Evolutionary conservation across 1,284 basidiomycete species (phyloP).

Genomic region (Sanghuangporus weigelae): DNA sequence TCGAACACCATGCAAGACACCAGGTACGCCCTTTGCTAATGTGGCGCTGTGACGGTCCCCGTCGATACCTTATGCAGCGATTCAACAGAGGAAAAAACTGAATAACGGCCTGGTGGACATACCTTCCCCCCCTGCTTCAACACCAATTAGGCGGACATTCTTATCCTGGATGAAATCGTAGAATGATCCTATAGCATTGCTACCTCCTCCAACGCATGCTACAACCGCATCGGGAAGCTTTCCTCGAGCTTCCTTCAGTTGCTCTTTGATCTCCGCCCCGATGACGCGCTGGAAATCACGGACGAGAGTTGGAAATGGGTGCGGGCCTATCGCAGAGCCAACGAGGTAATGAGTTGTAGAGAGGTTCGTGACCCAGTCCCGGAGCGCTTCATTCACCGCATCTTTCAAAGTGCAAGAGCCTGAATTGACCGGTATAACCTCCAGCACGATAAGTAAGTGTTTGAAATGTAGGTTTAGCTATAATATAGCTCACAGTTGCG

Average conservation of each 20-base stretch:
- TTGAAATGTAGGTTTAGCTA: neutral
- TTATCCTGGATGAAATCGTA: slow-evolving; percentile 91
- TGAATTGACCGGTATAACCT: slow-evolving; percentile 92
- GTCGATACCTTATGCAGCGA: slow-evolving; percentile 52
- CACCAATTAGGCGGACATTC: slow-evolving; percentile 79
- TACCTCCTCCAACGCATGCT: slow-evolving; percentile 96
- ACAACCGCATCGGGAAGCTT: slow-evolving; percentile 94
- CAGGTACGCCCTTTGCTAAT: slow-evolving; percentile 82
- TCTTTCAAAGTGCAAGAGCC: slow-evolving; percentile 97
- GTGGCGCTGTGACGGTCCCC: slow-evolving; percentile 90
- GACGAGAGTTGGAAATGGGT: slow-evolving; percentile 98
- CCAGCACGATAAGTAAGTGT: slow-evolving; percentile 3
- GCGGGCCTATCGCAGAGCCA: slow-evolving; percentile 95
- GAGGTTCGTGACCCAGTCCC: slow-evolving; percentile 98
- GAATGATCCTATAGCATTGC: slow-evolving; percentile 97
- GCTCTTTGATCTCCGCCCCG: slow-evolving; percentile 90
- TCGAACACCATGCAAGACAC: slow-evolving; percentile 93
- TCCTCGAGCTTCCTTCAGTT: slow-evolving; percentile 69
- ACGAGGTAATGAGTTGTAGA: slow-evolving; percentile 94
- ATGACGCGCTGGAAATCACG: slow-evolving; percentile 98
- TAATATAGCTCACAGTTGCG: slow-evolving; percentile 55
- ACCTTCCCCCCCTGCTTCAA: slow-evolving; percentile 97
- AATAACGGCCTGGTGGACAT: slow-evolving; percentile 16
- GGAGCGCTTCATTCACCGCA: slow-evolving; percentile 94
- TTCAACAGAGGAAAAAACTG: neutral